Conservation (phyloP, 345 rosid species). For the rapeseed (Brassica napus) region DNA sequence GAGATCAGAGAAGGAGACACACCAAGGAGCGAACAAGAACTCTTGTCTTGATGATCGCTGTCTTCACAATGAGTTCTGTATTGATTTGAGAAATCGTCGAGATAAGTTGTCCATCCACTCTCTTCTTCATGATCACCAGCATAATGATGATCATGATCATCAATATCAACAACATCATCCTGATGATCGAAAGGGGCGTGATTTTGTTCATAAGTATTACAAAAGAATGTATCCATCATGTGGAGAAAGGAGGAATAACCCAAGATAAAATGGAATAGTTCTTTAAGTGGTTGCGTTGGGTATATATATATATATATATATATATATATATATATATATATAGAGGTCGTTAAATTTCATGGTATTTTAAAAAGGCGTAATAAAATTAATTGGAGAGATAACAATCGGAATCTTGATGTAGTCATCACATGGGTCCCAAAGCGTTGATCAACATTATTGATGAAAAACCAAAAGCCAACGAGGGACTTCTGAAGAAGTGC, state of each 20-base stretch:
- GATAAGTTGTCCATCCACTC: conserved; percentile 91
- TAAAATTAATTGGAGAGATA: conserved; percentile 24
- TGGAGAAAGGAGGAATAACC: conserved; percentile 23
- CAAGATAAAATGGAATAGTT: conserved; percentile 26
- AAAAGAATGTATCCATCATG: conserved; percentile 40
- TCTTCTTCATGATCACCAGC: conserved; percentile 48
- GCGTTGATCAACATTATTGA: conserved; percentile 28
- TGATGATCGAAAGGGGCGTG: conserved; percentile 14
- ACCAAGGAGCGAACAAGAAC: conserved; percentile 46
- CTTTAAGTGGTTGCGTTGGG: conserved; percentile 30
- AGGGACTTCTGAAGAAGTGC: conserved; percentile 31
- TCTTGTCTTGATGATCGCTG: conserved; percentile 32
- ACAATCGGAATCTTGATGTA: conserved; percentile 41
- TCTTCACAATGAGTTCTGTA: conserved; percentile 21
- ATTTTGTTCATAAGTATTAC: conserved; percentile 34
- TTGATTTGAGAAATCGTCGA: conserved; percentile 60
- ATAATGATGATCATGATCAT: conserved; percentile 3
- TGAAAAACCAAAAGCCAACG: conserved; percentile 20
- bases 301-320: conserved; percentile 1
- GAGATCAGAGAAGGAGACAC: conserved; percentile 65
- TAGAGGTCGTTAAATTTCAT: conserved; percentile 29
- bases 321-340: neutral
- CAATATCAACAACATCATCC: conserved; percentile 18
- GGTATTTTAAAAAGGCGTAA: neutral
- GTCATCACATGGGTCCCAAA: conserved; percentile 40